Conservation (phyloP, 768 basidiomycete genomes). For the Naganishia vishniacii region DNA sequence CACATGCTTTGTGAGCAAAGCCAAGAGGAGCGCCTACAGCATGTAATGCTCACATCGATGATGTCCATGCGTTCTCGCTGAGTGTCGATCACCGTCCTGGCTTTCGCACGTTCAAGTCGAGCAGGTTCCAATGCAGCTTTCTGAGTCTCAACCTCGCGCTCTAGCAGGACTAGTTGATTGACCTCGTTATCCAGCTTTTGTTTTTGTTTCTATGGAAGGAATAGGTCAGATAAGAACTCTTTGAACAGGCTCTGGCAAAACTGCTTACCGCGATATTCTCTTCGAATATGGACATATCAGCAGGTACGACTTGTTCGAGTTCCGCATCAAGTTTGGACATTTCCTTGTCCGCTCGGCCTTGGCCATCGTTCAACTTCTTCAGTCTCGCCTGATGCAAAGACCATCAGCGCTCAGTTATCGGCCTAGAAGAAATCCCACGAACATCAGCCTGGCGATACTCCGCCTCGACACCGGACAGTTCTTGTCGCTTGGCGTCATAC, state of each 20-base stretch:
- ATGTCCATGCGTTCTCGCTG: conserved; percentile 1
- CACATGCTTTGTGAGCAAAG: not conserved
- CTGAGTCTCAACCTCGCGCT: not conserved
- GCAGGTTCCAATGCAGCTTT: conserved; percentile 1
- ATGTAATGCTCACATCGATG: conserved; percentile 1
- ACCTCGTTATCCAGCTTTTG: not conserved
- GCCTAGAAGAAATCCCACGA: no score
- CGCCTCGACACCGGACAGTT: not conserved
- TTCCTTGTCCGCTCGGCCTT: not conserved
- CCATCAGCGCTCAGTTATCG: no score
- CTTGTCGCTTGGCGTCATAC: not conserved
- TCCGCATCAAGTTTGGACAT: conserved; percentile 1
- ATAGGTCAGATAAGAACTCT: not conserved
- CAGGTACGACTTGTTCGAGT: conserved; percentile 61
- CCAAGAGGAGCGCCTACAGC: not conserved
- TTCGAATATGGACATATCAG: conserved; percentile 58
- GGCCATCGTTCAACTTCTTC: conserved; percentile 4
- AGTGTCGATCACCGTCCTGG: not conserved
- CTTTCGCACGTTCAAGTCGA: not conserved
- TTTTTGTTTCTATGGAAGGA: not conserved
- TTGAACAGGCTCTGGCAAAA: no score
- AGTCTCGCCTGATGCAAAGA: not conserved
- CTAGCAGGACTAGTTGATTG: not conserved
- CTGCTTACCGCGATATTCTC: conserved; percentile 55
- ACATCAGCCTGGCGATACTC: conserved; percentile 1